phyloP scores from a whole-genome alignment of 805 yeast species.

The Pichia paraexigua region DNA sequence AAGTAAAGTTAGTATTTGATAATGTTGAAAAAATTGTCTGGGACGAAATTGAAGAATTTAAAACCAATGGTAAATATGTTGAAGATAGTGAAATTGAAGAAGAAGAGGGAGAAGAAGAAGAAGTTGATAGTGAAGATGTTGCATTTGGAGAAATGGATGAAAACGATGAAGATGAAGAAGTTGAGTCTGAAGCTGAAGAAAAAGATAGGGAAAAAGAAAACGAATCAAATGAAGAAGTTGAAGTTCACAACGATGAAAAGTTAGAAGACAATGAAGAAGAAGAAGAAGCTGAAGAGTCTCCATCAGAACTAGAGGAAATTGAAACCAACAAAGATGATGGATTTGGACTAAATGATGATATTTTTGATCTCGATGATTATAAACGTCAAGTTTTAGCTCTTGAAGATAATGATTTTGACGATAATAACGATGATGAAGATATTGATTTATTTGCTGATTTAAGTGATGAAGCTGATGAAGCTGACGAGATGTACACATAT shows the following conservation, averaged over 20 bases:
- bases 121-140: slow-evolving; percentile 21
- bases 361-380: slow-evolving; percentile 79
- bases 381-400: slow-evolving; percentile 23
- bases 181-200: slow-evolving; percentile 22
- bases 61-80: slow-evolving; percentile 23
- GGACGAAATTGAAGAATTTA: slow-evolving; percentile 46
- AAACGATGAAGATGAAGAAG: slow-evolving; percentile 25
- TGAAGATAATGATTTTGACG: slow-evolving; percentile 34
- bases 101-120: slow-evolving; percentile 24
- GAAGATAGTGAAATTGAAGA: slow-evolving; percentile 15
- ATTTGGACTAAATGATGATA: slow-evolving; percentile 71
- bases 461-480: slow-evolving; percentile 39
- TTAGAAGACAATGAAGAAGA: slow-evolving; percentile 15
- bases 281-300: slow-evolving; percentile 11
- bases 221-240: slow-evolving; percentile 46
- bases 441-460: slow-evolving; percentile 45
- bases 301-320: slow-evolving; percentile 5
- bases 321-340: slow-evolving; percentile 34
- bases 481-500: slow-evolving; percentile 41
- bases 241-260: slow-evolving; percentile 40
- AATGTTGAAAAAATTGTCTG: slow-evolving; percentile 59
- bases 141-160: slow-evolving; percentile 16
- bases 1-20: slow-evolving; percentile 77
- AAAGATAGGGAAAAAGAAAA: slow-evolving; percentile 20
- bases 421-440: slow-evolving; percentile 42